These are phyloP conservation scores for Ascochyta koolunga DNA, from an alignment of 2,329 filamentous ascomycete genomes.

Conservation along the genomic window DNA sequence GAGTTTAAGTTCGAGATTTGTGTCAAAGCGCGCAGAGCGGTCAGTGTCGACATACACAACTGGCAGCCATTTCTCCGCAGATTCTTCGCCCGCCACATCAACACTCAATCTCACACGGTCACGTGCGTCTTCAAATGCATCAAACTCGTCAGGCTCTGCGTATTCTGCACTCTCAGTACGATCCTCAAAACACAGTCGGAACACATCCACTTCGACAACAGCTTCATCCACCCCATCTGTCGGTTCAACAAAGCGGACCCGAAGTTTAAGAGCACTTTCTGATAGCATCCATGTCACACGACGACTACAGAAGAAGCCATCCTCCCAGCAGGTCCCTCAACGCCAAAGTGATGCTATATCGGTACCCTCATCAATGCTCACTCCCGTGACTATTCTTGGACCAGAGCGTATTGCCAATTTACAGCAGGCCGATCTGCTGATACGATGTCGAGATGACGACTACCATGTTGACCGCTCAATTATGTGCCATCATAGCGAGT, in stretches of 20 bases:
- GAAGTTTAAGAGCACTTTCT: conserved; percentile 11
- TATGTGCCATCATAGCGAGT: conserved; percentile 38
- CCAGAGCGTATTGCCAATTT: conserved; percentile 19
- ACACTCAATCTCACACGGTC: conserved; percentile 11
- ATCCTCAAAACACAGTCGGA: conserved; percentile 9
- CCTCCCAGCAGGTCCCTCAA: conserved; percentile 7
- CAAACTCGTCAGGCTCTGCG: conserved; percentile 5
- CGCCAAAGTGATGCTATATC: conserved; percentile 11
- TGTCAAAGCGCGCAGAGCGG: background rate
- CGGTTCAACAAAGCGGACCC: conserved; percentile 2
- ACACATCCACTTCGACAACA: conserved; percentile 6
- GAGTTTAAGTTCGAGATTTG: background rate
- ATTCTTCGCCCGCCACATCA: conserved; percentile 17
- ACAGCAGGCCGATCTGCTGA: conserved; percentile 36
- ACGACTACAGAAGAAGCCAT: conserved; percentile 15
- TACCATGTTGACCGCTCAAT: conserved; percentile 41
- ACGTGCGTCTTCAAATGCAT: conserved; percentile 14
- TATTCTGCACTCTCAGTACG: conserved; percentile 5
- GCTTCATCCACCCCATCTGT: conserved; percentile 5
- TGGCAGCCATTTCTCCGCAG: conserved; percentile 16
- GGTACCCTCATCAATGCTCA: conserved; percentile 11
- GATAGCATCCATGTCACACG: conserved; percentile 6
- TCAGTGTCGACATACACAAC: conserved; percentile 3
- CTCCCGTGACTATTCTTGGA: conserved; percentile 12
- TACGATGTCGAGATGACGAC: conserved; percentile 35